phyloP scores from a whole-genome alignment of 176 grass and related monocot genomes.

The Aegilops sharonensis region DNA sequence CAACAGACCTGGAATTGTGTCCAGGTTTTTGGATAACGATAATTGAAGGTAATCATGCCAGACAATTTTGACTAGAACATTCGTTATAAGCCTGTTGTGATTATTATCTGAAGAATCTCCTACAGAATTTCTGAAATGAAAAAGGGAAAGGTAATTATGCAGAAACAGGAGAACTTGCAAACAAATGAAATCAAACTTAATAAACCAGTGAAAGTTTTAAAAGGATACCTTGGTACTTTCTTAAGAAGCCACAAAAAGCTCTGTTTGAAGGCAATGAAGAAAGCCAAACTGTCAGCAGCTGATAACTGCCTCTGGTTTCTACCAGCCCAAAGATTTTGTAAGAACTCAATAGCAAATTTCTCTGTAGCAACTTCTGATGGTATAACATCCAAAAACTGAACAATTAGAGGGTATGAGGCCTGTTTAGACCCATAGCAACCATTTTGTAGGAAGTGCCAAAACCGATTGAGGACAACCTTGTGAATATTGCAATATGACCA shows the following conservation, averaged over 20 bases:
- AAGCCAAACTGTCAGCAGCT: constrained; percentile 62
- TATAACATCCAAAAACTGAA: constrained; percentile 81
- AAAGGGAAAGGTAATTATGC: background rate
- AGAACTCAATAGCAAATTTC: constrained; percentile 76
- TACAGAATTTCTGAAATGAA: constrained; percentile 52
- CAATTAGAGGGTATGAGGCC: constrained; percentile 66
- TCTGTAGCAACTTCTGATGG: constrained; percentile 54
- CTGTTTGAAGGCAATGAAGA: constrained; percentile 66
- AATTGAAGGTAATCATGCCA: constrained; percentile 77
- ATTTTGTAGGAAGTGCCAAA: constrained; percentile 86
- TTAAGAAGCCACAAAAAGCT: constrained; percentile 73
- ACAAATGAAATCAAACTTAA: constrained; percentile 35
- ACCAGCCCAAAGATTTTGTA: constrained; percentile 85
- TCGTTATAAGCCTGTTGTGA: constrained; percentile 49
- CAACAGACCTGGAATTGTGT: background rate
- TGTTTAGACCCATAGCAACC: constrained; percentile 91
- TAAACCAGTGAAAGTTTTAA: constrained; percentile 5
- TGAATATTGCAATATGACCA: constrained; percentile 87
- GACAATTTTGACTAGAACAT: constrained; percentile 60
- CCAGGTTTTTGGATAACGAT: constrained; percentile 23
- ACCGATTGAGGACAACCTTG: constrained; percentile 62
- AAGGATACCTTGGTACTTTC: constrained; percentile 67
- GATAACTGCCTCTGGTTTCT: constrained; percentile 67
- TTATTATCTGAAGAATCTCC: constrained; percentile 44
- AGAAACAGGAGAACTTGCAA: background rate